Evolutionary conservation across 2,329 filamentous ascomycete species (phyloP), one percentile per base, ranked within the genome.

Genomic region (Diaporthe ampelina): DNA sequence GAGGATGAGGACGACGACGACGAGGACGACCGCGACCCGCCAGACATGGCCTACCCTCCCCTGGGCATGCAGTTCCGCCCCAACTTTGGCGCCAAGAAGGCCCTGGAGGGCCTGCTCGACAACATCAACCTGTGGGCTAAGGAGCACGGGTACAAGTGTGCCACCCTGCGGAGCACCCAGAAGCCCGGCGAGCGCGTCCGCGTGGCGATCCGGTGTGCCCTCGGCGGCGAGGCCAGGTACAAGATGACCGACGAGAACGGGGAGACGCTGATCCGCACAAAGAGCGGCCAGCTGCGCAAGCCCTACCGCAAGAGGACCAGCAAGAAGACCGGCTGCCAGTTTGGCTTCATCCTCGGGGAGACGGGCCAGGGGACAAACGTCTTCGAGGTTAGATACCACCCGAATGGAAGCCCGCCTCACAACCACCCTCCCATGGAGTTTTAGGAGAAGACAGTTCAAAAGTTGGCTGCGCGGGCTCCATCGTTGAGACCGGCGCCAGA

Each of bases 281-380:
- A 76, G 70, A 76, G 58, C 29, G 75, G 75, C 54, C 75, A 76
- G 73, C 73, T 76, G 59, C 73, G 75, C 26, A 76, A 76, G 59
- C 75, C 75, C 45, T 76, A 76, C 56, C 75, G 75, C 45, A 76
- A 76, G 75, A 72, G 75, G 65, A 76, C 73, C 43, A 76, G 75
- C 75, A 76, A 76, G 75, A 76, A 76, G 70, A 76, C 75, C 13
- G 75, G 75, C 6, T 76, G 75, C 45, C 73, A 75, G 45, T 76
- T 76, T 15, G 75, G 75, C 52, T 76, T 76, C 54, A 76, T 76
- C 54, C 70, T 76, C 19, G 75, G 75, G 4, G 75, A 76, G 75
- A 75, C 75, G 4, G 75, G 75, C n/a, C 75, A 76, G 73, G 70
- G 70, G 1, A 75, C 73, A 10, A 75, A 75, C 67, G 43, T 76